Percentiles rank a stretch among this genome's conserved stretches.
phyloP scores from a whole-genome alignment of 257 asterid genomes.

The Fraxinus americana region DNA sequence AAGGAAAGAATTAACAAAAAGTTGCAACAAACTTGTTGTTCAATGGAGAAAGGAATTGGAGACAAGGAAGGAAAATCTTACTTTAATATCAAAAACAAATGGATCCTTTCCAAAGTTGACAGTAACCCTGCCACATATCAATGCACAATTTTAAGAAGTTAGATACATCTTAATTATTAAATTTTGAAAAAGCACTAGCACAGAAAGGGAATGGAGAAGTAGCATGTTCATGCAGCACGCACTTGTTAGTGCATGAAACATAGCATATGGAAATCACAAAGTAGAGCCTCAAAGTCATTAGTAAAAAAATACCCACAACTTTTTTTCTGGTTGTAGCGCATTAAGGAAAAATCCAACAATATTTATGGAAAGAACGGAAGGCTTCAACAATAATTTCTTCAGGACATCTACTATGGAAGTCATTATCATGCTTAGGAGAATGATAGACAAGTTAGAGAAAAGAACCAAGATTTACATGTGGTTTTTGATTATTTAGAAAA shows the following conservation, averaged over 20 bases:
- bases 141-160: slow-evolving; percentile 24
- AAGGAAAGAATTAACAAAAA: slow-evolving; percentile 2
- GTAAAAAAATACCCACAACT: background rate
- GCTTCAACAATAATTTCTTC: no score
- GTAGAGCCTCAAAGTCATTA: background rate
- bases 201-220: slow-evolving; percentile 14
- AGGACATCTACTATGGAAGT: background rate
- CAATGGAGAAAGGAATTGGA: slow-evolving; percentile 10
- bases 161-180: slow-evolving; percentile 22
- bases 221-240: slow-evolving; percentile 20
- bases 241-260: background rate
- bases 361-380: no score
- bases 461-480: background rate
- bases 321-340: background rate
- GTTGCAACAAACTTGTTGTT: slow-evolving; percentile 9
- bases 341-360: background rate
- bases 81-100: slow-evolving; percentile 81
- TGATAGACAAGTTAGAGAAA: background rate
- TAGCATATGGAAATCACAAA: background rate
- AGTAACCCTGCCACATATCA: slow-evolving; percentile 63
- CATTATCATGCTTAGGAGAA: background rate
- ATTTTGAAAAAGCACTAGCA: slow-evolving; percentile 13
- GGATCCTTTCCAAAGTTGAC: slow-evolving; percentile 88
- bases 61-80: slow-evolving; percentile 34
- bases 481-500: background rate